Percentiles rank a stretch among this genome's conserved stretches.
These are phyloP conservation scores for Rhodotorula sp. DNA, from an alignment of 1,284 basidiomycete genomes.

Conservation along the genomic window DNA sequence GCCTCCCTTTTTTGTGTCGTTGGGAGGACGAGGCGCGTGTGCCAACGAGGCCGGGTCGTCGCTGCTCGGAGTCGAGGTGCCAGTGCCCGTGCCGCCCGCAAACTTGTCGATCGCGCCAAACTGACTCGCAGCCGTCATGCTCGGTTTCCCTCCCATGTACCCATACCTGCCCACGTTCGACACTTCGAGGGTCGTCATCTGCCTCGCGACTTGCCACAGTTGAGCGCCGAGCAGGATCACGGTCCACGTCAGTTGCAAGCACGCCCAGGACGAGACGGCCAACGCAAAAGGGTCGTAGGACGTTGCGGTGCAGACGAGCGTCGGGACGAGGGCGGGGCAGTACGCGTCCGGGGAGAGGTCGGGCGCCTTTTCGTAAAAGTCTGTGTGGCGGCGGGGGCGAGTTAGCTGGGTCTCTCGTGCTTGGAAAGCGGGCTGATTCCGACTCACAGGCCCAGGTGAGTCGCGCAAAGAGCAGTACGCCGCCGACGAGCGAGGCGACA, in stretches of 20 bases:
- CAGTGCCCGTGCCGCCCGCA: constrained; percentile 34
- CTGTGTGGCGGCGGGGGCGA: constrained; percentile 37
- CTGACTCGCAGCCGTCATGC: constrained; percentile 10
- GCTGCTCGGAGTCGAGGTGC: constrained; percentile 32
- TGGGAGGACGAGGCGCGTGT: constrained; percentile 18
- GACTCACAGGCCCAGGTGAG: constrained; percentile 74
- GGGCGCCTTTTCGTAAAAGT: constrained; percentile 44
- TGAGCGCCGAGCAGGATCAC: constrained; percentile 79
- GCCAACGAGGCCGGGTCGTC: constrained; percentile 30
- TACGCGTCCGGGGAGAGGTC: constrained; percentile 54
- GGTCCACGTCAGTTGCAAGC: constrained; percentile 91
- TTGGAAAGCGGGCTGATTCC: no score
- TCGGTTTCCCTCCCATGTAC: constrained; percentile 71
- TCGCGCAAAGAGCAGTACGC: constrained; percentile 76
- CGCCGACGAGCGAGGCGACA: constrained; percentile 76
- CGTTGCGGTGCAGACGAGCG: constrained; percentile 64
- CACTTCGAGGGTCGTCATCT: constrained; percentile 96
- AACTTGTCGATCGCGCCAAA: constrained; percentile 4
- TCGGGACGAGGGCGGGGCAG: constrained; percentile 63
- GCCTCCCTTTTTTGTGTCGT: background rate
- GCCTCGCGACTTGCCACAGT: constrained; percentile 84
- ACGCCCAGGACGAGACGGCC: constrained; percentile 75
- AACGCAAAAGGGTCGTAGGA: constrained; percentile 78
- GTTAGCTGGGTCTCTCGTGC: no score
- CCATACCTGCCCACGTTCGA: constrained; percentile 92